Base-by-base conservation (phyloP, 371 early-diverging fungal genomes). In the Mucor indicus region DNA sequence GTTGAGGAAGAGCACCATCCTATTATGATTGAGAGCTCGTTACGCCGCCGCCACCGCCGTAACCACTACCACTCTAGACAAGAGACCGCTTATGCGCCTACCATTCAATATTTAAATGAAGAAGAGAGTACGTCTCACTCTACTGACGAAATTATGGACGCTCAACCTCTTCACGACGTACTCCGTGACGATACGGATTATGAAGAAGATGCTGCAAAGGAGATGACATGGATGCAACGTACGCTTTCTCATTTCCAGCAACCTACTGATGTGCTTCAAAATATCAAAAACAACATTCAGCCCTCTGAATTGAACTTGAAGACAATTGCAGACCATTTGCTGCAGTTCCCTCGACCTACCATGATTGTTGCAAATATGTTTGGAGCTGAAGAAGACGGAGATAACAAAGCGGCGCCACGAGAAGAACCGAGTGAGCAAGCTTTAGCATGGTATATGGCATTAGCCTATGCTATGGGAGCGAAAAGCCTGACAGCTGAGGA, bases 381-480 rank as follows among this genome's bases (percentile, higher is more conserved):
- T 27, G 55, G 59, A 12, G 30, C 37, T 24, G 42, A 42, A 4
- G 17, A 44, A 30, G 55, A 48, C 0, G 42, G 39, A 15, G 36
- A 43, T 13, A 52, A 50, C 21, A 48, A 43, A 6, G 31, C 44
- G 1, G 43, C 32, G 20, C 42, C 33, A 19, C 53, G 61, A 30
- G 64, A 68, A 23, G 57, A 64, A 15, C 45, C 45, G 21, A 37
- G 17, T 5, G 73, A 73, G 19, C 67, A 69, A 33, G 51, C 69
- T 1, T 50, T 73, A 20, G 73, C 73, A 11, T 73, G 73, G 73
- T 73, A 73, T 30, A 73, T 73, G 73, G 73, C 73, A 2, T 36
- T 73, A 3, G 73, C 73, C 0, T 73, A 73, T 47, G 69, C 73
- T 1, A 73, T 73, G 67, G 73, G 73, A 23, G 64, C 67, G 16